Evolutionary conservation across 192 early-diverging fungal species (phyloP).

Genomic region (Paraglomus occultum): DNA sequence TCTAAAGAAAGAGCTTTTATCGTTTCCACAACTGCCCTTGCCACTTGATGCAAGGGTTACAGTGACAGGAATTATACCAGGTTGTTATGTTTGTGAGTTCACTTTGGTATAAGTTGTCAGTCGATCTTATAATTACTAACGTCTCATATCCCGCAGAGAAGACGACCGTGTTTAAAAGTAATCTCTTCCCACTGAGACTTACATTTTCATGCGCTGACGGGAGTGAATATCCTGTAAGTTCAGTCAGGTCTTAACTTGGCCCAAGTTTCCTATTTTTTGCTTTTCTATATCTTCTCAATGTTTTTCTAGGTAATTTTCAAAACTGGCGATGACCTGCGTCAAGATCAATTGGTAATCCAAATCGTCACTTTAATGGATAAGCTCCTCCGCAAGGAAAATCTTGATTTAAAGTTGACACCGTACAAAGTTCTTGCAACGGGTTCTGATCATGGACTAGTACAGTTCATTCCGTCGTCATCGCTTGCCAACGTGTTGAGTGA

Average conservation of each 20-base stretch:
- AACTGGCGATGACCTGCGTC: slow-evolving; percentile 94
- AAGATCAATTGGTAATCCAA: slow-evolving; percentile 98
- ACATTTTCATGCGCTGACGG: slow-evolving; percentile 83
- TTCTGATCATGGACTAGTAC: slow-evolving; percentile 90
- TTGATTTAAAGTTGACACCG: slow-evolving; percentile 90
- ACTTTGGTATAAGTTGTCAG: neutral
- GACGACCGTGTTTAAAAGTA: slow-evolving; percentile 88
- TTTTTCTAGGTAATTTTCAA: slow-evolving; percentile 83
- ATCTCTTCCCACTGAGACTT: slow-evolving; percentile 81
- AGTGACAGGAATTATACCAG: slow-evolving; percentile 84
- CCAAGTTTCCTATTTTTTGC: neutral
- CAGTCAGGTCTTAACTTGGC: neutral
- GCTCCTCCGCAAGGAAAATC: slow-evolving; percentile 91
- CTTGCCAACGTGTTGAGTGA: slow-evolving; percentile 88
- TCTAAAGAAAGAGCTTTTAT: slow-evolving; percentile 76
- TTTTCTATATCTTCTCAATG: neutral
- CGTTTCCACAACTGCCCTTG: slow-evolving; percentile 81
- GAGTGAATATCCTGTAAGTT: slow-evolving; percentile 75
- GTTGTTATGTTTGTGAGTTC: slow-evolving; percentile 31
- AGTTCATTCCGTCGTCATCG: slow-evolving; percentile 89
- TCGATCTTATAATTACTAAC: slow-evolving; percentile 3
- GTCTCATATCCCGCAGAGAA: slow-evolving; percentile 52
- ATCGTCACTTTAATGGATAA: slow-evolving; percentile 97
- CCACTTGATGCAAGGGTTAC: slow-evolving; percentile 89
- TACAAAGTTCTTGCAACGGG: slow-evolving; percentile 97